Percentiles rank a stretch among this genome's conserved stretches.
These are phyloP conservation scores for Solanum arcanum DNA, from an alignment of 257 asterid species.

Conservation along the genomic window DNA sequence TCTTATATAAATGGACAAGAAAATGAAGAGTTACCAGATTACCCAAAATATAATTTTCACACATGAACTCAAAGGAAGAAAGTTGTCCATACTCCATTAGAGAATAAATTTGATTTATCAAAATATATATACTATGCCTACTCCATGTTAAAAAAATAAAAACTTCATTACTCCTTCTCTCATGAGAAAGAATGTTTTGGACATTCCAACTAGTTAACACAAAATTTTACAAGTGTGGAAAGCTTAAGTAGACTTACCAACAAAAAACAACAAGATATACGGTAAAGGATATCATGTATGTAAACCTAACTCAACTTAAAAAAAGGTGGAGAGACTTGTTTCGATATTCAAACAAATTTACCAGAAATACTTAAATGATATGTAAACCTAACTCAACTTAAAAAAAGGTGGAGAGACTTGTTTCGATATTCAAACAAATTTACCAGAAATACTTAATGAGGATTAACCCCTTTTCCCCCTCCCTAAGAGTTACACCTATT, in stretches of 20 bases:
- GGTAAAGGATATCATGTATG: fast-evolving
- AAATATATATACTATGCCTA: neutral
- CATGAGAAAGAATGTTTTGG: neutral
- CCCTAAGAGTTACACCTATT: neutral
- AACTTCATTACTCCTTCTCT: neutral
- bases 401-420: neutral
- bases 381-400: too few relatives aligned
- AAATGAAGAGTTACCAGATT: neutral
- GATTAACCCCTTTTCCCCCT: neutral
- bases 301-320: too few relatives aligned
- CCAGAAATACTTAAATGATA: too few relatives aligned
- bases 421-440: neutral
- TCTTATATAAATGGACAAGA: neutral
- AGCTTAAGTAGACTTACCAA: neutral
- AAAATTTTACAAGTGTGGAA: neutral
- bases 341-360: neutral
- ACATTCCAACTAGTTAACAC: neutral
- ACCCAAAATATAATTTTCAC: neutral
- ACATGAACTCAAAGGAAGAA: neutral
- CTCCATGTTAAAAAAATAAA: neutral
- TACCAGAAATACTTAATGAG: neutral
- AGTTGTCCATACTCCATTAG: neutral
- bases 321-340: neutral
- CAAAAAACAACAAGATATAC: neutral
- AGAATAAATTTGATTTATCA: neutral